Base-by-base conservation (phyloP, 73 alveolate species). In the Paraurostyla sp. region DNA sequence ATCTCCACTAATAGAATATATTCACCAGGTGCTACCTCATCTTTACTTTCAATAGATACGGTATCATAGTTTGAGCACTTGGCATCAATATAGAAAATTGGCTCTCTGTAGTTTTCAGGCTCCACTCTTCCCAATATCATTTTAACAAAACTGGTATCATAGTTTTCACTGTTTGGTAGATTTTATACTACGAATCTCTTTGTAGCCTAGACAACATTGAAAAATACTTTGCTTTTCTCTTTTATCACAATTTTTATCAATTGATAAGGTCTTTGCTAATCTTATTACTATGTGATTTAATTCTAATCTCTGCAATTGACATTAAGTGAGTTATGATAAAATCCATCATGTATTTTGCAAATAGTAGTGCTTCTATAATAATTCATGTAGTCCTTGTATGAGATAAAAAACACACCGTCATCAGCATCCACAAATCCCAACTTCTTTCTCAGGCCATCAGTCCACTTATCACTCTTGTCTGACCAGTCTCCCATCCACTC, bases 401-500 rank as follows among this genome's bases (percentile, higher is more conserved):
- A 87, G 94, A 97, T 96, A 92, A 90, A 93, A 87, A 97, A 95
- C 41, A 94, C 75, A n/a, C 98, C 98, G 94, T 95, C 99, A 91
- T 96, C 96, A 63, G 92, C 93, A 62, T 92, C 94, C 22, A 91
- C 95, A 38, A 90, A 94, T 60, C 90, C 88, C 76, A 95, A 71
- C 73, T 92, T 83, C 48, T 87, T 80, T 81, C 94, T 94, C 56
- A 97, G 92, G 54, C 96, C 97, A 33, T 94, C 97, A n/a, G 95
- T 95, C 99, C 99, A 95, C 85, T 83, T 94, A 62, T 87, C 83
- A 41, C 98, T 93, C 35, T 84, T 87, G 83, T 97, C 98, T 22
- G 96, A 83, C 98, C 98, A 97, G 78, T 95, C 98, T 0, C 98
- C 99, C 60, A 71, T 52, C 99, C 99, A 97, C 62, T 96, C 99